Conservation (phyloP, 495 filamentous ascomycete genomes). For the Penicillium lagena region DNA sequence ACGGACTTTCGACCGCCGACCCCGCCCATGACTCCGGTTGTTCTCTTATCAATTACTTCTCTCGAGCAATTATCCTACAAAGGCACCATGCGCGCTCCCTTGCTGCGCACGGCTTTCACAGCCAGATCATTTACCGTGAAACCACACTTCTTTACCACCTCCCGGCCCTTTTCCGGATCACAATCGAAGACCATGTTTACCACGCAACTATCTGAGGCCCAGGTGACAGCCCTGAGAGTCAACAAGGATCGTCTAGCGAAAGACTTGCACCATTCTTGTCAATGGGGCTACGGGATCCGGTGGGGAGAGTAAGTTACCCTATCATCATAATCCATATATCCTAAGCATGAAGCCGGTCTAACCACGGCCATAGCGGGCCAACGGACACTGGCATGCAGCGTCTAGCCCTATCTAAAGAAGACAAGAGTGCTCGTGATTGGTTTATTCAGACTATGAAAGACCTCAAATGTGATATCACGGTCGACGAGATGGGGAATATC, state of each 20-base stretch:
- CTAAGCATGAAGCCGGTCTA: background rate
- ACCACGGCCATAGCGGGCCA: constrained; percentile 29
- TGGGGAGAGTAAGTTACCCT: constrained; percentile 54
- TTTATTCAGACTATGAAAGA: constrained; percentile 59
- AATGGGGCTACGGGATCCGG: constrained; percentile 58
- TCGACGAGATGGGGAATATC: constrained; percentile 69
- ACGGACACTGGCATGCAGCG: constrained; percentile 62
- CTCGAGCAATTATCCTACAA: no score
- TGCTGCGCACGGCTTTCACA: background rate
- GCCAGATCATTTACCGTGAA: background rate
- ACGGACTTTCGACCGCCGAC: no score
- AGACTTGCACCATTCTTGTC: constrained; percentile 58
- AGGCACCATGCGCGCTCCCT: background rate
- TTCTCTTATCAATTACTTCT: no score
- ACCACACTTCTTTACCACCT: constrained; percentile 1
- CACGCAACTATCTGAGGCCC: constrained; percentile 31
- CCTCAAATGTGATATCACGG: constrained; percentile 55
- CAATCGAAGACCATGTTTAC: constrained; percentile 28
- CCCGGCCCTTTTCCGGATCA: constrained; percentile 22
- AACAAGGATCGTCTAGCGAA: constrained; percentile 53
- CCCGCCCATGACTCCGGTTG: no score
- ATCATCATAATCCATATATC: background rate
- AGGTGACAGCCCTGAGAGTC: constrained; percentile 44
- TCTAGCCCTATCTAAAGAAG: constrained; percentile 62
- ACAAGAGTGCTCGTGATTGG: constrained; percentile 70